Evolutionary conservation across 1,284 basidiomycete species (phyloP).

Genomic region (Puccinia horiana): DNA sequence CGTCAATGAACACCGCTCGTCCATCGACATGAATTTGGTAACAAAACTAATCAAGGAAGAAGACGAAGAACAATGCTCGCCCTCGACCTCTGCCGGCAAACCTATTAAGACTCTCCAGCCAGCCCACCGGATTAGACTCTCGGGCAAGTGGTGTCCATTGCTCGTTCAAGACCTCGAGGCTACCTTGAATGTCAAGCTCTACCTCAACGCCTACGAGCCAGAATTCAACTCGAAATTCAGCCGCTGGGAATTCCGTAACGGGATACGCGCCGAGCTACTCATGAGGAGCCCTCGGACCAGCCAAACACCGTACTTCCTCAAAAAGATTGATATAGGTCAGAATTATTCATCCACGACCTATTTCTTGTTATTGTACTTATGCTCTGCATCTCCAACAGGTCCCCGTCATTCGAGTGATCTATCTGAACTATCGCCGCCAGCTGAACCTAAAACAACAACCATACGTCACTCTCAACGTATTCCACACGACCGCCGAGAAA

Average conservation of each 20-base stretch:
- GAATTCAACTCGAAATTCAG: background rate
- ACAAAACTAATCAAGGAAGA: background rate
- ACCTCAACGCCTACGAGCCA: conserved; percentile 6
- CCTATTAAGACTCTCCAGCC: background rate
- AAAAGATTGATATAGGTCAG: conserved; percentile 20
- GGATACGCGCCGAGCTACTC: conserved; percentile 5
- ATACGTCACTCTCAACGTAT: background rate
- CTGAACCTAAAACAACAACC: background rate
- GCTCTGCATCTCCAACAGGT: background rate
- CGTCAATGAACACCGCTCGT: background rate
- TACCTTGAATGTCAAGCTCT: background rate
- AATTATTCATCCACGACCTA: background rate
- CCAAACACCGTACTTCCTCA: conserved; percentile 6
- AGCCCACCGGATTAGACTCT: background rate
- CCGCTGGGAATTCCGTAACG: conserved; percentile 32
- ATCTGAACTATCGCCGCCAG: background rate
- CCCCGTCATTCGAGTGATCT: background rate
- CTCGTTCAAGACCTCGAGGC: background rate
- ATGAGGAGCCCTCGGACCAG: background rate
- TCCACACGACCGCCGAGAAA: background rate
- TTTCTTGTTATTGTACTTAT: background rate
- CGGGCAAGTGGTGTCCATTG: background rate
- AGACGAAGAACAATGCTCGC: background rate
- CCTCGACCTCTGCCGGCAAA: background rate
- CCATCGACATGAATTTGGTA: background rate